phyloP scores from a whole-genome alignment of 768 basidiomycete genomes.

The Agaricus bisporus region DNA sequence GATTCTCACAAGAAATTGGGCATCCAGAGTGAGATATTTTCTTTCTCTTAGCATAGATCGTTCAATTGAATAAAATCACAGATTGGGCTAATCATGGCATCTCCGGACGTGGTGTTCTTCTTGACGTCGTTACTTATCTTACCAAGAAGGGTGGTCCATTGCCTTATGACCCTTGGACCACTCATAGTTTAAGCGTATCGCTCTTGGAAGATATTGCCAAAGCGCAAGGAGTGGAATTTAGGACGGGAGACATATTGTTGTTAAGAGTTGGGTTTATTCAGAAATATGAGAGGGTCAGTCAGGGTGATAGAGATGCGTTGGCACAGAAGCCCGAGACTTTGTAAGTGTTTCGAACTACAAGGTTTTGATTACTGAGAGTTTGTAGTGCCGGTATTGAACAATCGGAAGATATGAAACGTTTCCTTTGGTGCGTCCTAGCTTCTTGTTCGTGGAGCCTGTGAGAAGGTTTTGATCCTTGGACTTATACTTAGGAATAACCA shows the following conservation, averaged over 20 bases:
- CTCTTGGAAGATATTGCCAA: conserved; percentile 56
- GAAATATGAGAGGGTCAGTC: conserved; percentile 39
- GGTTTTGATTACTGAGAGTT: neutral
- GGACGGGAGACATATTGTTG: conserved; percentile 55
- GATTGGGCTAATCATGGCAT: conserved; percentile 72
- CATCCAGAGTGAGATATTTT: conserved; percentile 52
- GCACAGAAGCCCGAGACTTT: conserved; percentile 41
- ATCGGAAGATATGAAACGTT: conserved; percentile 63
- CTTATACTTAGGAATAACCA: conserved; percentile 55
- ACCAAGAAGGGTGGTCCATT: conserved; percentile 31
- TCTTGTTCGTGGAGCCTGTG: neutral
- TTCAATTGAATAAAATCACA: conserved; percentile 16
- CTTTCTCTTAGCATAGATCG: neutral
- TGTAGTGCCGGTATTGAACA: conserved; percentile 63
- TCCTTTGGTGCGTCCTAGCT: conserved; percentile 49
- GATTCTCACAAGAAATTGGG: conserved; percentile 44
- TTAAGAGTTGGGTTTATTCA: conserved; percentile 58
- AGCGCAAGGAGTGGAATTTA: conserved; percentile 51
- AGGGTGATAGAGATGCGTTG: conserved; percentile 40
- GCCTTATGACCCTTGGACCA: conserved; percentile 62
- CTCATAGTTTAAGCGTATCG: conserved; percentile 43
- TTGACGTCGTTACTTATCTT: conserved; percentile 55
- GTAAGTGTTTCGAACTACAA: conserved; percentile 27
- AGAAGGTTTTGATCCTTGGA: neutral
- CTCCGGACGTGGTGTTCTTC: conserved; percentile 60